These are phyloP conservation scores for Plasmodium chabaudi DNA, from an alignment of 169 alveolate species.

Conservation along the genomic window DNA sequence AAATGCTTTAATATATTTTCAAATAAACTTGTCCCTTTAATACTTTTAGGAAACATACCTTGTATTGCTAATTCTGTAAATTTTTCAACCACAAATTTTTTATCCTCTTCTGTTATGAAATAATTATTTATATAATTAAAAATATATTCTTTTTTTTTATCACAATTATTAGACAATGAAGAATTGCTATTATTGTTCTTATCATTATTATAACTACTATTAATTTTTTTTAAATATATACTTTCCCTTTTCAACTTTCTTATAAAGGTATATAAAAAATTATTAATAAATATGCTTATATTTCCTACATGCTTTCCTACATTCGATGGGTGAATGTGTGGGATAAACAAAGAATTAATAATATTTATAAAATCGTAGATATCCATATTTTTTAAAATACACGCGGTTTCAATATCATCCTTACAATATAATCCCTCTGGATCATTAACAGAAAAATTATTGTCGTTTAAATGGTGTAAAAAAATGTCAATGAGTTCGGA, in stretches of 20 bases:
- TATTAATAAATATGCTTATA: conserved; percentile 46
- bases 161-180: too few species aligned
- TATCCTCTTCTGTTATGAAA: conserved; percentile 55
- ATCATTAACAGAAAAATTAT: conserved; percentile 26
- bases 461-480: conserved; percentile 35
- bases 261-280: conserved; percentile 55
- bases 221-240: conserved; percentile 12
- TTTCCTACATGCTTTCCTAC: conserved; percentile 73
- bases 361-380: conserved; percentile 45
- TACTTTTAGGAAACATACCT: conserved; percentile 69
- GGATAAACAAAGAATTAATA: conserved; percentile 64
- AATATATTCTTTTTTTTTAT: not conserved
- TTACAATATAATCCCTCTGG: conserved; percentile 5
- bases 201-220: not conserved
- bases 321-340: conserved; percentile 72
- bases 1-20: conserved; percentile 70
- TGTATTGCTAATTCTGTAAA: conserved; percentile 51
- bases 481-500: conserved; percentile 12
- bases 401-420: not conserved
- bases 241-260: conserved; percentile 64
- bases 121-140: conserved; percentile 34
- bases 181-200: not conserved
- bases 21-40: conserved; percentile 60
- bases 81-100: conserved; percentile 49
- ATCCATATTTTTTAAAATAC: conserved; percentile 34